These are phyloP conservation scores for Eragrostis curvula DNA, from an alignment of 176 grass and related monocot genomes.

Conservation along the genomic window DNA sequence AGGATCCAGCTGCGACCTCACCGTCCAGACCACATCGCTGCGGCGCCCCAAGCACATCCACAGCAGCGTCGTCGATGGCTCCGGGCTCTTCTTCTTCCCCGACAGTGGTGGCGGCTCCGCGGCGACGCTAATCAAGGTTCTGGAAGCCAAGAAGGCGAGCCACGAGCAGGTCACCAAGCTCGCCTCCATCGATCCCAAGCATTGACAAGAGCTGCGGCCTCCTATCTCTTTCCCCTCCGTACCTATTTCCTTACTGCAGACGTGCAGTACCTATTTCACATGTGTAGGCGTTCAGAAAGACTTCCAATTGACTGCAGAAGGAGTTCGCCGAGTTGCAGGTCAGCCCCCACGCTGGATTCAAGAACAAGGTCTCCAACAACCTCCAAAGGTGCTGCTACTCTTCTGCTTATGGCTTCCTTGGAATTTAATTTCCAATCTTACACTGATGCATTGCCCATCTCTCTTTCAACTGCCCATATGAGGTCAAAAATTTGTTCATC, in stretches of 20 bases:
- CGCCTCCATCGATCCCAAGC: constrained; percentile 82
- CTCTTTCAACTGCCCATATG: no score
- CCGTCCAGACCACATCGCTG: constrained; percentile 55
- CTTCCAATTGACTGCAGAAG: no score
- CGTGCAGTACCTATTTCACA: no score
- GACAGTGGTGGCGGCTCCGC: constrained; percentile 33
- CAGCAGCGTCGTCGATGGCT: constrained; percentile 86
- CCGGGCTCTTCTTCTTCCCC: constrained; percentile 58
- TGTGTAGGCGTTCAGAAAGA: no score
- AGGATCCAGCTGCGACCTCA: constrained; percentile 51
- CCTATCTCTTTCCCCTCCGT: not conserved
- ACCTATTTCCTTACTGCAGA: not conserved
- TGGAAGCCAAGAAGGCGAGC: constrained; percentile 96
- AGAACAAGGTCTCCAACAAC: no score
- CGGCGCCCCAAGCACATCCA: constrained; percentile 79
- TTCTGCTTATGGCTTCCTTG: no score
- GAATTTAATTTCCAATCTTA: no score
- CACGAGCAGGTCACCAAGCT: constrained; percentile 80
- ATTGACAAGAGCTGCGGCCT: constrained; percentile 71
- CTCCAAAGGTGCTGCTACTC: no score
- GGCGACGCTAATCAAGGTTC: constrained; percentile 55
- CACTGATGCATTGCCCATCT: no score
- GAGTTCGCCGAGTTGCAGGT: no score
- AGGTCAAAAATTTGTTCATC: no score
- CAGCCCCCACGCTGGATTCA: no score